phyloP scores from a whole-genome alignment of 495 filamentous ascomycete species.

The Penicillium silybi region DNA sequence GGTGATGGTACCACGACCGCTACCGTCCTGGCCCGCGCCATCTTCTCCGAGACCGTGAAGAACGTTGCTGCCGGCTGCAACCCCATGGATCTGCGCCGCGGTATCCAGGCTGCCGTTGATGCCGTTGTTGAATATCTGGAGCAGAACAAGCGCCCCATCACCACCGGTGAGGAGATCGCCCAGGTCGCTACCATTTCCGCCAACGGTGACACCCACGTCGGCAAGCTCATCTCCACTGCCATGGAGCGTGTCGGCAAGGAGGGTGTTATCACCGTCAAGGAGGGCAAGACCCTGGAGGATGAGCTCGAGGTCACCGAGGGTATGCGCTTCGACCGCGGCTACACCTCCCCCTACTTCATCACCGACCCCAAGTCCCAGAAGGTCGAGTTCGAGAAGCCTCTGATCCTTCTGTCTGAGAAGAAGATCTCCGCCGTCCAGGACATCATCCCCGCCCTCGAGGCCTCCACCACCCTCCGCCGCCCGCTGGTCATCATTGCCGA shows the following conservation, averaged over 20 bases:
- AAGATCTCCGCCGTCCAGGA: conserved; percentile 99
- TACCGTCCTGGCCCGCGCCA: conserved; percentile 93
- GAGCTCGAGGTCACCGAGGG: conserved; percentile 99
- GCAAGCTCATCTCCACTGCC: conserved; percentile 90
- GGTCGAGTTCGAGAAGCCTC: conserved; percentile 98
- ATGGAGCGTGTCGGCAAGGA: conserved; percentile 99
- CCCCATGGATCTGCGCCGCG: conserved; percentile 96
- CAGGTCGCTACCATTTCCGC: conserved; percentile 98
- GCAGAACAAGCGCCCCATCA: conserved; percentile 93
- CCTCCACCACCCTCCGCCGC: conserved; percentile 89
- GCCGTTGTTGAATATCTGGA: conserved; percentile 90
- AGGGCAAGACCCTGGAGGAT: conserved; percentile 97
- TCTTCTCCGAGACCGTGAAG: conserved; percentile 99
- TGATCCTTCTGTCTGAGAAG: conserved; percentile 98
- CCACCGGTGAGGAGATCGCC: conserved; percentile 92
- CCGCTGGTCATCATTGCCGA: conserved; percentile 98
- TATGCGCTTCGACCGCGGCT: conserved; percentile 99
- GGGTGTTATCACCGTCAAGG: conserved; percentile 99
- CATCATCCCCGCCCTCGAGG: conserved; percentile 96
- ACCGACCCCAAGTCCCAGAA: conserved; percentile 97
- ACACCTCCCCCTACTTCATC: conserved; percentile 99
- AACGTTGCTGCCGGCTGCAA: conserved; percentile 99
- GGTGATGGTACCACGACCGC: conserved; percentile 98
- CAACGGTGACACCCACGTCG: conserved; percentile 95
- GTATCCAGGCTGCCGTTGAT: conserved; percentile 94